Conservation (phyloP, 257 asterid species). For the Solanum chiquidenum region DNA sequence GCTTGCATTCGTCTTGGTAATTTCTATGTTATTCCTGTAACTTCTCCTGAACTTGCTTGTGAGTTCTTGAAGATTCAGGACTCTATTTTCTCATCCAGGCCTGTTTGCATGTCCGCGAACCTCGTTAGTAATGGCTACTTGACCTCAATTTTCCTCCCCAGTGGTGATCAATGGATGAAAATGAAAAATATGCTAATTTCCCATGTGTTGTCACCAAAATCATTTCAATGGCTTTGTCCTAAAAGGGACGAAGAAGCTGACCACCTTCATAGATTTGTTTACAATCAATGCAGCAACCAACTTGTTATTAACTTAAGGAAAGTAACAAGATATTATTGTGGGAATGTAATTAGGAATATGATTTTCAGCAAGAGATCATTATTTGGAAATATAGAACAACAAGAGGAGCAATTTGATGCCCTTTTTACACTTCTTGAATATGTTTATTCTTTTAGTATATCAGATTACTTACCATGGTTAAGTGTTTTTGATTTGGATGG, state of each 20-base stretch:
- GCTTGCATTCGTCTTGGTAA: neutral
- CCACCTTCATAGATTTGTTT: neutral
- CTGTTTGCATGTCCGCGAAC: neutral
- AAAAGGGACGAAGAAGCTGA: slow-evolving; percentile 6
- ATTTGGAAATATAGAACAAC: neutral
- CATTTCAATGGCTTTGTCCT: neutral
- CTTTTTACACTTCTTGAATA: neutral
- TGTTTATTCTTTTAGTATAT: neutral
- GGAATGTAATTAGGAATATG: neutral
- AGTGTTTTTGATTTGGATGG: neutral
- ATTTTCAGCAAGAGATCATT: neutral
- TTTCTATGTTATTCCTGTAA: slow-evolving; percentile 1
- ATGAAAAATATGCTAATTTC: neutral
- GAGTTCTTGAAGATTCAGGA: slow-evolving; percentile 13
- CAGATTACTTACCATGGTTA: neutral
- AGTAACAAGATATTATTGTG: neutral
- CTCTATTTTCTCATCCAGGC: neutral
- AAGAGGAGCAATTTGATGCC: neutral
- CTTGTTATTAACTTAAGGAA: neutral
- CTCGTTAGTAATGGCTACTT: neutral
- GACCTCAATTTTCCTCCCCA: neutral
- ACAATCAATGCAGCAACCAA: neutral
- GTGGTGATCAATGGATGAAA: slow-evolving; percentile 5
- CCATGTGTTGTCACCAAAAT: neutral
- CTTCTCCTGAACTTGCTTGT: slow-evolving; percentile 18